phyloP scores from a whole-genome alignment of 225 moss, liverwort and hornwort species.

The Takakia lepidozioides region DNA sequence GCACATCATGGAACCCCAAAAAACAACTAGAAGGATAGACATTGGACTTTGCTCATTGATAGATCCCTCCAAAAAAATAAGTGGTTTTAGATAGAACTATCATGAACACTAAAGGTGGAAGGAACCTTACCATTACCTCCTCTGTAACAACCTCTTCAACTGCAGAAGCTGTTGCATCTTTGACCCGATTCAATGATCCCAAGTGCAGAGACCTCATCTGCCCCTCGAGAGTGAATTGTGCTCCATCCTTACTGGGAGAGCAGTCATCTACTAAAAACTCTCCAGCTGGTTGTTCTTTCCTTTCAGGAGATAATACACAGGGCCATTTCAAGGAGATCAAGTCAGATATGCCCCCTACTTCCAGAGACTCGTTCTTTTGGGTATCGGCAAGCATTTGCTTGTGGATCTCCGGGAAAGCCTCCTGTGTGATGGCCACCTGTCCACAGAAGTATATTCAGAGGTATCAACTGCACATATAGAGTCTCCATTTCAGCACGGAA shows the following conservation, averaged over 20 bases:
- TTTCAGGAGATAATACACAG: constrained; percentile 19
- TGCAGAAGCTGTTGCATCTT: constrained; percentile 67
- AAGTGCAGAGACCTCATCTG: constrained; percentile 7
- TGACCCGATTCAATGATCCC: constrained; percentile 59
- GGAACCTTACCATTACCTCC: constrained; percentile 36
- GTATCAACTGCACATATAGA: too few relatives aligned
- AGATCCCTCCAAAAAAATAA: too few relatives aligned
- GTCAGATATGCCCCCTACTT: constrained; percentile 40
- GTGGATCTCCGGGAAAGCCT: constrained; percentile 79
- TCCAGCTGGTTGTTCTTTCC: constrained; percentile 20
- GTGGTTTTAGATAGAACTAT: too few relatives aligned
- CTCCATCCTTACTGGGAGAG: constrained; percentile 12
- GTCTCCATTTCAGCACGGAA: too few relatives aligned
- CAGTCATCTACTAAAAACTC: constrained; percentile 34
- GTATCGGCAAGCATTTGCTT: constrained; percentile 82
- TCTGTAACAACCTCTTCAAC: constrained; percentile 52
- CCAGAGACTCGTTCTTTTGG: constrained; percentile 34
- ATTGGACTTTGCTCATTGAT: too few relatives aligned
- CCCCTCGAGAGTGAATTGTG: constrained; percentile 9
- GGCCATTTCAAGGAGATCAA: constrained; percentile 33
- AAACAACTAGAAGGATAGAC: too few relatives aligned
- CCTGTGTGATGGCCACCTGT: constrained; percentile 79
- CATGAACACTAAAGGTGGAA: too few relatives aligned
- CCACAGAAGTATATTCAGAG: constrained; percentile 17
- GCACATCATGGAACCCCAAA: too few relatives aligned